phyloP scores from a whole-genome alignment of 306 rosid species.

The Alnus rubra region DNA sequence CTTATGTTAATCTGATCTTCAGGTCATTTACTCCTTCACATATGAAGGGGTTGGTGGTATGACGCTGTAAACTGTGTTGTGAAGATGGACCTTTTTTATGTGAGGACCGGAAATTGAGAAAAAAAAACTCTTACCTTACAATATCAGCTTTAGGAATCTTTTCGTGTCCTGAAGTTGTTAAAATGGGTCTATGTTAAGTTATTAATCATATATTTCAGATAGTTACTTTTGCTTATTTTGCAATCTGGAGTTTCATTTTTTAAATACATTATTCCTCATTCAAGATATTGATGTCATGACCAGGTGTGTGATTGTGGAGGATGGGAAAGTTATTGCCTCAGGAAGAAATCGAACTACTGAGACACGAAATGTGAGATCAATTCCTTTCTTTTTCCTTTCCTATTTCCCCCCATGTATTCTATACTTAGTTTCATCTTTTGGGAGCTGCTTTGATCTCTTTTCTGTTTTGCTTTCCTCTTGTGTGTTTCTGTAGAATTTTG shows the following conservation, averaged over 20 bases:
- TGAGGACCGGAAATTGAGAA: neutral
- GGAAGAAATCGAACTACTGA: conserved; percentile 89
- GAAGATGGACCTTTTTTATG: neutral
- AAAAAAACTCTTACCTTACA: neutral
- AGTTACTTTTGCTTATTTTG: neutral
- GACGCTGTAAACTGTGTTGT: neutral
- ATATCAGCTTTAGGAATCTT: neutral
- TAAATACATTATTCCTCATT: conserved; percentile 18
- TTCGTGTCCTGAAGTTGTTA: neutral
- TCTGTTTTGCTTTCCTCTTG: conserved; percentile 2
- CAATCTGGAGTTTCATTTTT: neutral
- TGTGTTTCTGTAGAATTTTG: neutral
- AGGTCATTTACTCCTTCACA: neutral
- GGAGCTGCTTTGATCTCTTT: conserved; percentile 1
- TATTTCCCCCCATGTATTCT: neutral
- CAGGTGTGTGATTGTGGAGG: conserved; percentile 83
- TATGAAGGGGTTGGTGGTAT: neutral
- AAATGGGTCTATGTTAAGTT: conserved; percentile 2
- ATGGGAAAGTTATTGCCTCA: conserved; percentile 65
- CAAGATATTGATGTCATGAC: conserved; percentile 31
- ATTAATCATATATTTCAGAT: neutral
- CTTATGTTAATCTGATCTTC: neutral
- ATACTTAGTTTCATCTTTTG: conserved; percentile 7
- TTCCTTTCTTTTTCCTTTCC: conserved; percentile 3
- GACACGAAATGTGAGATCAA: conserved; percentile 70